Evolutionary conservation across 192 early-diverging fungal species (phyloP), one percentile per base, ranked within the genome.

Genomic region (Coemansia sp.): DNA sequence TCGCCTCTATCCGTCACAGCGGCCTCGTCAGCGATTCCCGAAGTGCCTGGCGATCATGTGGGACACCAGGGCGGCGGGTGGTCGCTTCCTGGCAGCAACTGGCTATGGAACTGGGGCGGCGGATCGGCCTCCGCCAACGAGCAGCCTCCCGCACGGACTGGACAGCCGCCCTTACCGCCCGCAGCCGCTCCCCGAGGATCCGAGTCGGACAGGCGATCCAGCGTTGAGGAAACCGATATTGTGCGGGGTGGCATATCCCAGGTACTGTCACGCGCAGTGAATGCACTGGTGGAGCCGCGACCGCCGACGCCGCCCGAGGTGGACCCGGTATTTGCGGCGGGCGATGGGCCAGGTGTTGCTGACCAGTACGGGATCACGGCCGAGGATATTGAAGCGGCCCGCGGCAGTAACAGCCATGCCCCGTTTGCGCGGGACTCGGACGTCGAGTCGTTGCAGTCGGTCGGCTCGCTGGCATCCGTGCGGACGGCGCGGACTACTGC

Each of bases 251-350:
- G 67, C 5, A 28, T 70, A 2, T 44, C 67, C 3, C 67, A 70
- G 36, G 67, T 44, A 13, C 55, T 70, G 7, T 70, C 67, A 9
- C 54, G 67, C 1, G 67, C 67, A 5, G 60, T 70, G 39, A 54
- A 70, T 38, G 50, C 51, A 18, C 51, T 70, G 32, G 56, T 70
- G 10, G 67, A 70, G 43, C 67, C 67, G 3, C 49, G 56, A 0
- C 51, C 67, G 12, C 67, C 59, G 22, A 70, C 67, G 1, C 67
- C 67, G 13, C 67, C 67, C 6, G 60, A 63, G n/a, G 38, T 51
- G 7, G 67, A 70, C 29, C 67, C 67, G 5, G 56, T 57, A 17
- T 56, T 70, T 36, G 48, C 31, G 22, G 7, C 67, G 0, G n/a
- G n/a, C n/a, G n/a, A n/a, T n/a, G n/a, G n/a, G n/a, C n/a, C n/a